phyloP scores from a whole-genome alignment of 345 rosid genomes.

The Sisymbrium irio region DNA sequence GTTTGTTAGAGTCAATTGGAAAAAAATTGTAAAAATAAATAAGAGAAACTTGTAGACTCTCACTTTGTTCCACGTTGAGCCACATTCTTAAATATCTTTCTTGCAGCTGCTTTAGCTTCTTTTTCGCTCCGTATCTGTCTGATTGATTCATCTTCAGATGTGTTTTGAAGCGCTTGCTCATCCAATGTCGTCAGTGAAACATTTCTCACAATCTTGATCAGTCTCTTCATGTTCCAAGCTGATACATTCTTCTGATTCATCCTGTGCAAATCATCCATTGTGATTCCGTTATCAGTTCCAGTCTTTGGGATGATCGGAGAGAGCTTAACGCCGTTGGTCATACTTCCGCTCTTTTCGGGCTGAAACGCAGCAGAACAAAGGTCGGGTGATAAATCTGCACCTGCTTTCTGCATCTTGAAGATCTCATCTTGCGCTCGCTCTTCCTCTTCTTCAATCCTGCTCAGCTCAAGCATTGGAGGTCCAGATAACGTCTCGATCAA shows the following conservation, averaged over 20 bases:
- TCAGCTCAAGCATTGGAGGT: slow-evolving; percentile 62
- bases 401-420: slow-evolving; percentile 52
- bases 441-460: slow-evolving; percentile 45
- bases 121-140: slow-evolving; percentile 63
- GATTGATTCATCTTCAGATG: slow-evolving; percentile 54
- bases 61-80: slow-evolving; percentile 61
- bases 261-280: slow-evolving; percentile 62
- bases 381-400: slow-evolving; percentile 59
- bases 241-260: slow-evolving; percentile 74
- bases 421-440: slow-evolving; percentile 51
- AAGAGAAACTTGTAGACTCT: not conserved
- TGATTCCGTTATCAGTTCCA: slow-evolving; percentile 40
- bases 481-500: slow-evolving; percentile 82
- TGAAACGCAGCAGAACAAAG: slow-evolving; percentile 49
- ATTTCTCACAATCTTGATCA: slow-evolving; percentile 74
- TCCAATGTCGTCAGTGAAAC: slow-evolving; percentile 76
- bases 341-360: slow-evolving; percentile 39
- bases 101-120: slow-evolving; percentile 87
- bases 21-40: not conserved
- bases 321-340: slow-evolving; percentile 31
- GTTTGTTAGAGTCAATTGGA: slow-evolving; percentile 18
- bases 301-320: slow-evolving; percentile 38
- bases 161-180: slow-evolving; percentile 50
- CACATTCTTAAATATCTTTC: slow-evolving; percentile 74
- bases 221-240: slow-evolving; percentile 97